Base-by-base conservation (phyloP, 2,329 filamentous ascomycete genomes). In the Claviceps sp. region DNA sequence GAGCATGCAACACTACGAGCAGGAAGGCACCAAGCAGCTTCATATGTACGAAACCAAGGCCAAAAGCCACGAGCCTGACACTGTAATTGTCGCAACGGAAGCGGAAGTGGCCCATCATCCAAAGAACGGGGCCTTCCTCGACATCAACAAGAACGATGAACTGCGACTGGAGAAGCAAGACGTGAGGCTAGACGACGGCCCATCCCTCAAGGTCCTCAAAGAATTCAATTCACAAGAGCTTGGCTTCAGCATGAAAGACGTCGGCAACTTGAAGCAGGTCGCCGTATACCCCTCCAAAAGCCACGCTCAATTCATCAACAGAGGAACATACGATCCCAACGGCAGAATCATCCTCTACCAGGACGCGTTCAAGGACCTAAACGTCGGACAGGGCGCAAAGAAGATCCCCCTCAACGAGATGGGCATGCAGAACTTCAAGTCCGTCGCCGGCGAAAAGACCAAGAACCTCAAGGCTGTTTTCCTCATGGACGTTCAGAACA, bases 401-500 rank as follows among this genome's bases (percentile, higher is more conserved):
- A 49, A 16, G 22, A 40, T 41, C 9, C 47, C 47, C 4, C 47
- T 49, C 36, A 49, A 49, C 37, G 47, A 49, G 36, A 49, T 49
- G 47, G 47, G 47, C 37, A 41, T 49, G 47, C 47, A 49, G 18
- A 49, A 41, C 36, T 49, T 49, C 47, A 37, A 30, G 47, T 26
- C 18, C 14, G 43, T 45, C 43, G 22, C 43, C 16, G 24, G 43
- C 14, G 43, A 49, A 5, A 49, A 49, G 20, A 16, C 34, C 47
- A 38, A 41, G 47, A 49, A 49, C 20, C 36, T 49, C 22, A n/a
- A 37, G 14, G 36, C 20, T n/a, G 47, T 40, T 7, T 49, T 49
- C 13, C 47, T 49, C 36, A 49, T 49, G 47, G 36, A 49, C 16
- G 47, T 49, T 3, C 47, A 49, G 40, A 50, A 50, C 20, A 45